Conservation (phyloP, 2,329 filamentous ascomycete species). For the Colletotrichum sp. region DNA sequence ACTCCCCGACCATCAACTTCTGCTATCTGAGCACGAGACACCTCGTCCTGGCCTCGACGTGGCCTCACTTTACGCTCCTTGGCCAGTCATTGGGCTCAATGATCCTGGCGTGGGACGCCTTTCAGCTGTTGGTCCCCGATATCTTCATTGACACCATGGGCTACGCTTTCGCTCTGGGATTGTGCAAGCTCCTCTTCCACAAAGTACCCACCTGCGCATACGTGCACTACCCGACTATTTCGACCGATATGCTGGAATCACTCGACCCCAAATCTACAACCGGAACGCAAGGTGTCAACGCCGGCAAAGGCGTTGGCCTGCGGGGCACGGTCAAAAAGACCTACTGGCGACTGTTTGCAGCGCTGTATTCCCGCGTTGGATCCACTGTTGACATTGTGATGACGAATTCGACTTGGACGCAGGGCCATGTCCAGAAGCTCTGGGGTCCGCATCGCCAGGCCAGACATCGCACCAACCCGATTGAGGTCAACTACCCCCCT, state of each 20-base stretch:
- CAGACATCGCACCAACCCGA: conserved; percentile 52
- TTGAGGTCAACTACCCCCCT: conserved; percentile 86
- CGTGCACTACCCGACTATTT: conserved; percentile 98
- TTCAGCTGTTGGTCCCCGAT: conserved; percentile 89
- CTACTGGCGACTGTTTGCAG: conserved; percentile 89
- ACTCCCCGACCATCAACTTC: conserved; percentile 83
- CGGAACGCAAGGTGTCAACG: conserved; percentile 77
- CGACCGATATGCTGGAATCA: conserved; percentile 93
- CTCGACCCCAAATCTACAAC: conserved; percentile 67
- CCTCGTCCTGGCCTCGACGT: conserved; percentile 85
- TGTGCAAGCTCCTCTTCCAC: conserved; percentile 83
- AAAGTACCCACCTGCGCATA: conserved; percentile 86
- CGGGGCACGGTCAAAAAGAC: conserved; percentile 74
- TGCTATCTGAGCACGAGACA: conserved; percentile 88
- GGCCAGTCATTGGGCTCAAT: conserved; percentile 94
- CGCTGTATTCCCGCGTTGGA: conserved; percentile 82
- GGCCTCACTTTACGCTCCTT: conserved; percentile 89
- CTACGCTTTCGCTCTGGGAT: conserved; percentile 87
- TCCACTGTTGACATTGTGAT: conserved; percentile 90
- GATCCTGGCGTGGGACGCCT: conserved; percentile 88
- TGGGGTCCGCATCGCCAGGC: conserved; percentile 70
- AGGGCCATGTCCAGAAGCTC: conserved; percentile 77
- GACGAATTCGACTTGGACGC: conserved; percentile 97
- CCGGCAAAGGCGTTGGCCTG: conserved; percentile 76
- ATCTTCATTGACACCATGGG: conserved; percentile 98